Evolutionary conservation across 352 stramenopile genomes (phyloP).

Genomic region (Halophytophthora polymorphica): DNA sequence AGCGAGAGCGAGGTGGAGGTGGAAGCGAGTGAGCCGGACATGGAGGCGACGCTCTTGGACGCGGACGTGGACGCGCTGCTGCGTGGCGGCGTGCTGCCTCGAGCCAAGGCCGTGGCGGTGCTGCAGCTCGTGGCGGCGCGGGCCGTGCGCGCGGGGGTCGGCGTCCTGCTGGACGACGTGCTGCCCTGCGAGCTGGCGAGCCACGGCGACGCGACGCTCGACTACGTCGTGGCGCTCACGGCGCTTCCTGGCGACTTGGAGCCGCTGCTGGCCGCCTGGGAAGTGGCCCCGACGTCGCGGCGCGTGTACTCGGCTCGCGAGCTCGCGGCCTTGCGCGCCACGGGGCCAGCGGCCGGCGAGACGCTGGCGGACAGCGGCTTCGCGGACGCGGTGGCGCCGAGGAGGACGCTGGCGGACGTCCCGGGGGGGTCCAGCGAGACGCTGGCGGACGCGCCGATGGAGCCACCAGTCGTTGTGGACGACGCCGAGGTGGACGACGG

Average conservation of each 20-base stretch:
- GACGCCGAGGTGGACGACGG: conserved; percentile 4
- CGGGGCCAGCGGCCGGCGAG: conserved; percentile 10
- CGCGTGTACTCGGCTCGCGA: conserved; percentile 62
- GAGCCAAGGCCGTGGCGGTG: neutral
- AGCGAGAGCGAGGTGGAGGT: conserved; percentile 1
- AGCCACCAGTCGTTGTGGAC: neutral
- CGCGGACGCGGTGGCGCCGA: conserved; percentile 19
- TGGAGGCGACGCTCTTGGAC: neutral
- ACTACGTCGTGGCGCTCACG: conserved; percentile 62
- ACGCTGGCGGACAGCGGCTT: conserved; percentile 20
- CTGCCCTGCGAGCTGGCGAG: conserved; percentile 39
- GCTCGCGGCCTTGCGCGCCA: conserved; percentile 30
- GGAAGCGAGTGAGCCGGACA: neutral
- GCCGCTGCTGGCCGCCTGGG: conserved; percentile 23
- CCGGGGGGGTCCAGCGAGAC: conserved; percentile 2
- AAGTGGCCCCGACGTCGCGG: conserved; percentile 31
- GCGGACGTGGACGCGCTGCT: neutral
- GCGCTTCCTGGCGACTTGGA: conserved; percentile 36
- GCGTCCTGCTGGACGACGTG: conserved; percentile 64
- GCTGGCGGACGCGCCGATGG: neutral
- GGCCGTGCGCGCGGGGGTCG: conserved; percentile 33
- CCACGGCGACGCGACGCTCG: conserved; percentile 17
- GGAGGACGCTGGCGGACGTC: conserved; percentile 8
- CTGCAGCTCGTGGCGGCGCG: neutral
- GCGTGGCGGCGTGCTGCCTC: no score